Base-by-base conservation (phyloP, 2,329 filamentous ascomycete genomes). In the Fusarium pseudonygamai region DNA sequence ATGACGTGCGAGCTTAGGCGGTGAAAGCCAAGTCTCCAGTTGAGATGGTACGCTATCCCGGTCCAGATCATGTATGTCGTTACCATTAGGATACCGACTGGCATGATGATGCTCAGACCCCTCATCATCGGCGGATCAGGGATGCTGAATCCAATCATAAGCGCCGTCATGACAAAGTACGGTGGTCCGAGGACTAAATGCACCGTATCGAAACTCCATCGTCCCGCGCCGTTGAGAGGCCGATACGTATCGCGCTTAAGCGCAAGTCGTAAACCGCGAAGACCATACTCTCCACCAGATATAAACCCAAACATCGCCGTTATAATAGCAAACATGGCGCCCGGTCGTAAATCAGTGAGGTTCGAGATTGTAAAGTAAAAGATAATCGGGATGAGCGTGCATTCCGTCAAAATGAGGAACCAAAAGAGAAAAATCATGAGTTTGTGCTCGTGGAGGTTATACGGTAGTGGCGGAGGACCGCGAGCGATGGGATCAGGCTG, bases 281-380 rank as follows among this genome's bases (percentile, higher is more conserved):
- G 66, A 10, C 82, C 83, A 45, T 85, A 85, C 66, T 86, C 84
- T 52, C 85, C 79, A 30, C 84, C 84, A 0, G 84, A 85, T 12
- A 85, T 81, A 59, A 85, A 78, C 55, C 85, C 85, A 72, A 85
- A 86, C 75, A 86, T 84, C 18, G 85, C 82, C 1, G 84, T 85
- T 57, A 86, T 83, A 56, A 86, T 84, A 61, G 85, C 84, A 63
- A 86, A 86, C 56, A 83, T 77, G 7, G 69, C 71, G 4, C 74
- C 76, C 3, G 72, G 70, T 5, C 70, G 68, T 37, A 77, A 60
- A 26, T 74, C 67, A 32, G 66, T 72, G 10, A 72, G 40, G 14
- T 68, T 83, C 61, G 81, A 83, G 26, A 87, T 81, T 16, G 81
- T 80, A 67, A 85, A 87, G 77, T 84, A 87, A 18, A 87, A 78